Evolutionary conservation across 2,329 filamentous ascomycete genomes (phyloP).

Genomic region (Atkinsonella hypoxylon): DNA sequence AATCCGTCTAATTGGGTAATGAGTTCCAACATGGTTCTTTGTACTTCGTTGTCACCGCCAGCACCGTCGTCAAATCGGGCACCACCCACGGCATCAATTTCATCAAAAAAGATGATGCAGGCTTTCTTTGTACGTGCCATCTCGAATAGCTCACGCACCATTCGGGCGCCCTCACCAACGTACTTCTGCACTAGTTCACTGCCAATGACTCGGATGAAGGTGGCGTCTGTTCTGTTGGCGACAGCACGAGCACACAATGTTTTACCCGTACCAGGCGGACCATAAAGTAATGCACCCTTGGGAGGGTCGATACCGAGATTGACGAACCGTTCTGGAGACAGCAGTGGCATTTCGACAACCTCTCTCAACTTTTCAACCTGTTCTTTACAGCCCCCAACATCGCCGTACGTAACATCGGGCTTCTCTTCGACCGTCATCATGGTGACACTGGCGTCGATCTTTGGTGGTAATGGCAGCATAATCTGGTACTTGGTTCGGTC

Average conservation of each 20-base stretch:
- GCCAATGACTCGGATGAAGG: conserved; percentile 96
- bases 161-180: conserved; percentile 92
- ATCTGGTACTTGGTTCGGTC: conserved; percentile 99
- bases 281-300: conserved; percentile 93
- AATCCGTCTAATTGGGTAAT: conserved; percentile 97
- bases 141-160: conserved; percentile 97
- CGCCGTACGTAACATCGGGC: conserved; percentile 96
- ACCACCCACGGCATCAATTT: conserved; percentile 92
- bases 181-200: conserved; percentile 98
- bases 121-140: conserved; percentile 99
- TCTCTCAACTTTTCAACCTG: conserved; percentile 98
- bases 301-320: conserved; percentile 98
- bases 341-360: conserved; percentile 94
- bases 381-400: conserved; percentile 98
- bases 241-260: conserved; percentile 95
- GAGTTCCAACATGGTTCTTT: conserved; percentile 94
- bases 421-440: conserved; percentile 99
- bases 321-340: conserved; percentile 94
- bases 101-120: conserved; percentile 95
- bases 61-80: conserved; percentile 95
- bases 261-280: conserved; percentile 96
- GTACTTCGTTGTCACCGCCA: conserved; percentile 94
- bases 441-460: conserved; percentile 97
- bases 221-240: conserved; percentile 94
- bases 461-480: conserved; percentile 85